Percentiles rank a stretch among this genome's conserved stretches.
Evolutionary conservation across 2,329 filamentous ascomycete genomes (phyloP).

Genomic region (Coleophoma crateriformis): DNA sequence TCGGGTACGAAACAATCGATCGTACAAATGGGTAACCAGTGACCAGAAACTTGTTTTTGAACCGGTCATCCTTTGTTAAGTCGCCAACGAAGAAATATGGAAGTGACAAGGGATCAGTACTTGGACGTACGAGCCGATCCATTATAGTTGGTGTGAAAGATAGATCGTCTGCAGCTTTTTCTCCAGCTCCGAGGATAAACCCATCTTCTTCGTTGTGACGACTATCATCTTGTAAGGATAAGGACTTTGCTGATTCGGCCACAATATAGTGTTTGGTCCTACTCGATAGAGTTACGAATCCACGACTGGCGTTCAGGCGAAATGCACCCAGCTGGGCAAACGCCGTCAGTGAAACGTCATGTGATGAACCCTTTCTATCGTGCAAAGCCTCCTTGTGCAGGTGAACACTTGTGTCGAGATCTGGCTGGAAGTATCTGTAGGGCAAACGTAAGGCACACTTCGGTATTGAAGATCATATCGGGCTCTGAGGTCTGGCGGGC

Average conservation of each 20-base stretch:
- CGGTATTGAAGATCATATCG: no score
- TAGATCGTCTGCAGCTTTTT: background rate
- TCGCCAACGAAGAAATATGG: background rate
- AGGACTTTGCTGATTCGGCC: background rate
- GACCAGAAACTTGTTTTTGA: background rate
- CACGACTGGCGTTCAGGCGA: conserved; percentile 35
- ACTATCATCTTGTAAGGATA: background rate
- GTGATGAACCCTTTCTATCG: background rate
- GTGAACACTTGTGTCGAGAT: background rate
- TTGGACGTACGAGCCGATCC: background rate
- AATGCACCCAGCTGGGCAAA: conserved; percentile 40
- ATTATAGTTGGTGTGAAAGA: background rate
- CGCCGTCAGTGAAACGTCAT: conserved; percentile 30
- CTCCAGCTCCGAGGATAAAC: background rate
- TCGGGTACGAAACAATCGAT: background rate
- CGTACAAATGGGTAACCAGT: background rate
- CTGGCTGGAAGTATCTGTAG: background rate
- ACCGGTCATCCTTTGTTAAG: background rate
- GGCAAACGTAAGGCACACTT: no score
- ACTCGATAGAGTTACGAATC: conserved; percentile 30
- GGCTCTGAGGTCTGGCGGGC: no score
- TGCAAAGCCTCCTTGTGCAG: background rate
- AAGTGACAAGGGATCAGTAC: background rate
- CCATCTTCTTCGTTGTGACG: background rate
- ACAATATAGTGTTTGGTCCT: background rate